Evolutionary conservation across 2,329 filamentous ascomycete species (phyloP).

Genomic region (Venturia nashicola): DNA sequence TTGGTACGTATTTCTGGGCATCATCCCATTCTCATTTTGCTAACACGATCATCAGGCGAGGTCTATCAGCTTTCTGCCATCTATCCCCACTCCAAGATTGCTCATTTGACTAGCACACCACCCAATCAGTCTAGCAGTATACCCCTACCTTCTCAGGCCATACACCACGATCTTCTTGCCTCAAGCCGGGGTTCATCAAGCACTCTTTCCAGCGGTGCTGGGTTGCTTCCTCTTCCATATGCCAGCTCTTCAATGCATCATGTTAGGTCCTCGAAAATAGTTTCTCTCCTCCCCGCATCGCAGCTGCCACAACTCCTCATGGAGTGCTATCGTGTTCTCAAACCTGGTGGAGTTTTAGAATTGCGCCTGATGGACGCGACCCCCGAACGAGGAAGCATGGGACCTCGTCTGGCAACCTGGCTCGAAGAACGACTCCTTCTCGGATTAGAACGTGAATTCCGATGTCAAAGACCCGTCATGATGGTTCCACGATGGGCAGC

Average conservation of each 20-base stretch:
- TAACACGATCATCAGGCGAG: slow-evolving; percentile 23
- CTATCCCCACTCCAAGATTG: slow-evolving; percentile 24
- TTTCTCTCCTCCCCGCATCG: slow-evolving; percentile 42
- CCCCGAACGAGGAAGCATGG: slow-evolving; percentile 43
- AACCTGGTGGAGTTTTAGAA: slow-evolving; percentile 43
- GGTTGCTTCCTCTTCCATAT: slow-evolving; percentile 39
- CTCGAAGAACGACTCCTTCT: slow-evolving; percentile 47
- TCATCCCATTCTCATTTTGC: slow-evolving; percentile 3
- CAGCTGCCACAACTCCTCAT: slow-evolving; percentile 45
- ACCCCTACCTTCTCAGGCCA: slow-evolving; percentile 21
- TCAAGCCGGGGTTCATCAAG: slow-evolving; percentile 8
- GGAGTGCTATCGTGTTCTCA: slow-evolving; percentile 44
- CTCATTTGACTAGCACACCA: slow-evolving; percentile 23
- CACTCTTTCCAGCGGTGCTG: slow-evolving; percentile 21
- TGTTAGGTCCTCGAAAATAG: slow-evolving; percentile 36
- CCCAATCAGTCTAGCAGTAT: slow-evolving; percentile 12
- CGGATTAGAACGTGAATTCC: slow-evolving; percentile 46
- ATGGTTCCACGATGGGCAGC: slow-evolving; percentile 48
- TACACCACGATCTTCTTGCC: background rate
- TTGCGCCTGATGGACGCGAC: slow-evolving; percentile 51
- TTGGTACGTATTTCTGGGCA: slow-evolving; percentile 24
- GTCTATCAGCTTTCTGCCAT: slow-evolving; percentile 33
- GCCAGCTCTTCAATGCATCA: slow-evolving; percentile 21
- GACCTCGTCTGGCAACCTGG: slow-evolving; percentile 47
- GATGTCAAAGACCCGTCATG: slow-evolving; percentile 46